Percentiles rank a stretch among this genome's conserved stretches.
Evolutionary conservation across 371 early-diverging fungal species (phyloP).

Genomic region (Sporodiniella umbellata): DNA sequence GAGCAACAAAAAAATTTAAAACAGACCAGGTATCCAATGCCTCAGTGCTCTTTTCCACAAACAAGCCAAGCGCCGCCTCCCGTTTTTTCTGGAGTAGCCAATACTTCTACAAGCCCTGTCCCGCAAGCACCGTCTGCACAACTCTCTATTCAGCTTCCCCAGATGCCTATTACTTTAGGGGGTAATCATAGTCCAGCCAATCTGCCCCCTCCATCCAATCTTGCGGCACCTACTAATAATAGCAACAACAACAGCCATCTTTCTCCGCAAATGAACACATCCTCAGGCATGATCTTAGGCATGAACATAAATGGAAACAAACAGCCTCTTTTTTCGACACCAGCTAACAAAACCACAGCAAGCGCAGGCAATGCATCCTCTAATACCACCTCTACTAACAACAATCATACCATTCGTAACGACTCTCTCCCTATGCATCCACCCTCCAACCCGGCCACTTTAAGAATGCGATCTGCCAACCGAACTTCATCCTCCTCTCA

Average conservation of each 20-base stretch:
- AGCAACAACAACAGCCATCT: slow-evolving; percentile 1
- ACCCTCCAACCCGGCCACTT: slow-evolving; percentile 4
- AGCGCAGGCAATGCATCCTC: not conserved
- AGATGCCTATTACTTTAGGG: slow-evolving; percentile 1
- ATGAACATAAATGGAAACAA: slow-evolving; percentile 8
- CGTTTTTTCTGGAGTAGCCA: not conserved
- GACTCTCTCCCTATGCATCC: slow-evolving; percentile 2
- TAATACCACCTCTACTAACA: slow-evolving; percentile 1
- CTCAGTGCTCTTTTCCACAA: slow-evolving; percentile 4
- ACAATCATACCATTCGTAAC: not conserved
- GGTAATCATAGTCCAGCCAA: not conserved
- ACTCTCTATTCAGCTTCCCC: not conserved
- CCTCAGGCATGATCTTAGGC: slow-evolving; percentile 10
- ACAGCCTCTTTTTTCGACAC: not conserved
- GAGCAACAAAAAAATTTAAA: slow-evolving; percentile 21
- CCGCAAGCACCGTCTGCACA: not conserved
- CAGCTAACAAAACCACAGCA: not conserved
- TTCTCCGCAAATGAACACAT: slow-evolving; percentile 13
- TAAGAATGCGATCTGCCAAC: not conserved
- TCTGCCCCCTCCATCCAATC: not conserved
- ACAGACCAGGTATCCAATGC: slow-evolving; percentile 8
- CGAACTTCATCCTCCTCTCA: not conserved
- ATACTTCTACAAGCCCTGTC: not conserved
- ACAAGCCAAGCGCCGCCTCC: not conserved
- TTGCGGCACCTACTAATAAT: slow-evolving; percentile 8